phyloP scores from a whole-genome alignment of 148 eudicot genomes.

The Selenicereus undatus region DNA sequence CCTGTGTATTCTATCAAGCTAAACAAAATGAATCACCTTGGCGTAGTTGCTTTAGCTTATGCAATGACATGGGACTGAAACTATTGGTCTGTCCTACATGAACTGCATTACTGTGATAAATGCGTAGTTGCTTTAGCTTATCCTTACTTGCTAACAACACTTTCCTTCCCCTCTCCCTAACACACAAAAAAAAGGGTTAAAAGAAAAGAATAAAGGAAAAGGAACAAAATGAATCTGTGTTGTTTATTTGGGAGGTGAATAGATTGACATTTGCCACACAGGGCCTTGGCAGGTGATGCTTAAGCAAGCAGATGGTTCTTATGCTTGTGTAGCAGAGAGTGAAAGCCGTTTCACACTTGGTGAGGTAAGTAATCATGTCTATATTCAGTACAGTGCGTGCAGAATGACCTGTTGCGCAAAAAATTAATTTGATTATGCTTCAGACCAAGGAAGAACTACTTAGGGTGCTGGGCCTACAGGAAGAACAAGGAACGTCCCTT shows the following conservation, averaged over 20 bases:
- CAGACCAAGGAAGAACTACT: slow-evolving; percentile 97
- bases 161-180: background rate
- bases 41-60: too few species aligned
- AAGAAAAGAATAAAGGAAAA: background rate
- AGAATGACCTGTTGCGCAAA: background rate
- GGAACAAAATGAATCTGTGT: background rate
- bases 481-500: slow-evolving; percentile 90
- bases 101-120: too few species aligned
- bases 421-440: slow-evolving; percentile 12
- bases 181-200: background rate
- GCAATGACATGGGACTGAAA: slow-evolving; percentile 9
- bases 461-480: slow-evolving; percentile 93
- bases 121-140: background rate
- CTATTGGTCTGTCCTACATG: background rate
- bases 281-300: slow-evolving; percentile 99
- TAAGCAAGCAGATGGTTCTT: slow-evolving; percentile 87
- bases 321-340: slow-evolving; percentile 94
- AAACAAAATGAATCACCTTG: too few species aligned
- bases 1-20: background rate
- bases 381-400: background rate
- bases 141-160: background rate
- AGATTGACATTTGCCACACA: slow-evolving; percentile 27
- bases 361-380: slow-evolving; percentile 53
- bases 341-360: slow-evolving; percentile 82
- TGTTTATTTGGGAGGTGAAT: background rate